phyloP scores from a whole-genome alignment of 2,329 filamentous ascomycete genomes.

The Blastomyces parvus region DNA sequence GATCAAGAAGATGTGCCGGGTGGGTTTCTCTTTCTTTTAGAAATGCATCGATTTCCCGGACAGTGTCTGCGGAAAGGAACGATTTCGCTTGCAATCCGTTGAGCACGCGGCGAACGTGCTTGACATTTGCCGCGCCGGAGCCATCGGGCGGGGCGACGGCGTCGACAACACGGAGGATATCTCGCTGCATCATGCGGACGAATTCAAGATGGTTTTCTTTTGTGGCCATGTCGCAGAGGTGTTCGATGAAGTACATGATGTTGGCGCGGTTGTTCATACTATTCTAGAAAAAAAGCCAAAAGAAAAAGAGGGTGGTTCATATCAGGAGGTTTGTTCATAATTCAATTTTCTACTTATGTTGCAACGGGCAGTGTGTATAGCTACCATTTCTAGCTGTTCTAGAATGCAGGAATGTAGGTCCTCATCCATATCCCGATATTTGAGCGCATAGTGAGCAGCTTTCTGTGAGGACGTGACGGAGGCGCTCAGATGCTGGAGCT shows the following conservation, averaged over 20 bases:
- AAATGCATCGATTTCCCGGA: constrained; percentile 70
- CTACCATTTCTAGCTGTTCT: constrained; percentile 79
- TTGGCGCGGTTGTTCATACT: constrained; percentile 97
- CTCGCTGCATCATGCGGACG: constrained; percentile 86
- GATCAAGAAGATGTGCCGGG: constrained; percentile 47
- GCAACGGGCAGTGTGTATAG: constrained; percentile 7
- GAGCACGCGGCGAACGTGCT: constrained; percentile 76
- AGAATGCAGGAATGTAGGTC: constrained; percentile 95
- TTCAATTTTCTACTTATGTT: background rate
- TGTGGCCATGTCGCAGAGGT: constrained; percentile 76
- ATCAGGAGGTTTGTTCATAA: background rate
- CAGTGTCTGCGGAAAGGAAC: constrained; percentile 64
- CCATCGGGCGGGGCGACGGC: constrained; percentile 81
- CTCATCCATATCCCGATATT: constrained; percentile 89
- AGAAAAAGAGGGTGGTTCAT: background rate
- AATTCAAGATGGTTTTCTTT: constrained; percentile 71
- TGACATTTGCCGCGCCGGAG: constrained; percentile 84
- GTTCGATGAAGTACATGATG: constrained; percentile 98
- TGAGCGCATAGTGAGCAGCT: constrained; percentile 88
- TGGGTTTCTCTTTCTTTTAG: constrained; percentile 68
- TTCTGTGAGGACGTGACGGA: constrained; percentile 83
- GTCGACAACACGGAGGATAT: constrained; percentile 85
- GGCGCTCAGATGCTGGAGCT: constrained; percentile 84
- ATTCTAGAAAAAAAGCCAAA: constrained; percentile 45
- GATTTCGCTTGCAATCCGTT: constrained; percentile 59